Percentiles rank a stretch among this genome's conserved stretches.
These are phyloP conservation scores for Pseudozyma tsukubaensis DNA, from an alignment of 1,284 basidiomycete species.

Conservation along the genomic window DNA sequence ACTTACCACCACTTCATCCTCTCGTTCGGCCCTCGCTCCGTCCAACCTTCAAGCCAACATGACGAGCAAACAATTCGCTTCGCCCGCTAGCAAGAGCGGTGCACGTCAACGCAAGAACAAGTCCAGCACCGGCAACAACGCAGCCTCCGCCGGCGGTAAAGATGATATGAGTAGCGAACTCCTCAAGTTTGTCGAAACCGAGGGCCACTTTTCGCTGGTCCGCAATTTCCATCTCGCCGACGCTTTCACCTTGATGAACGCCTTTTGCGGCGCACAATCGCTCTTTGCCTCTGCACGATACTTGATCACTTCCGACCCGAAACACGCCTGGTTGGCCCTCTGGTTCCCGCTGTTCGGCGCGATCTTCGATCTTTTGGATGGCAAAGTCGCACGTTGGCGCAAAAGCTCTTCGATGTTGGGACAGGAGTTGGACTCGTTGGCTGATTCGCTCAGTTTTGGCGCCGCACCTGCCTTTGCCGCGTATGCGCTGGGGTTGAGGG, in stretches of 20 bases:
- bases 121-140: background rate
- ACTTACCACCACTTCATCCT: constrained; percentile 25
- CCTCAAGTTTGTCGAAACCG: constrained; percentile 65
- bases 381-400: constrained; percentile 96
- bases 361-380: constrained; percentile 97
- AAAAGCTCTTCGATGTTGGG: constrained; percentile 96
- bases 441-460: constrained; percentile 97
- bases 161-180: constrained; percentile 32
- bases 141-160: background rate
- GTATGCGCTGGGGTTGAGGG: constrained; percentile 89
- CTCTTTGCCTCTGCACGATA: constrained; percentile 92
- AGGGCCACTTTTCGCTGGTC: constrained; percentile 67
- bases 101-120: constrained; percentile 38
- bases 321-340: constrained; percentile 76
- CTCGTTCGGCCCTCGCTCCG: constrained; percentile 37
- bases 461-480: constrained; percentile 93
- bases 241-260: constrained; percentile 99
- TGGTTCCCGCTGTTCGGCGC: constrained; percentile 91
- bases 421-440: constrained; percentile 95
- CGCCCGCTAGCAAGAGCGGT: constrained; percentile 1
- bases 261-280: constrained; percentile 96
- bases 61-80: constrained; percentile 44
- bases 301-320: constrained; percentile 80
- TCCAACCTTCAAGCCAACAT: constrained; percentile 47
- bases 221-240: constrained; percentile 97